Evolutionary conservation across 345 rosid species (phyloP).

Genomic region (Lumnitzera littorea): DNA sequence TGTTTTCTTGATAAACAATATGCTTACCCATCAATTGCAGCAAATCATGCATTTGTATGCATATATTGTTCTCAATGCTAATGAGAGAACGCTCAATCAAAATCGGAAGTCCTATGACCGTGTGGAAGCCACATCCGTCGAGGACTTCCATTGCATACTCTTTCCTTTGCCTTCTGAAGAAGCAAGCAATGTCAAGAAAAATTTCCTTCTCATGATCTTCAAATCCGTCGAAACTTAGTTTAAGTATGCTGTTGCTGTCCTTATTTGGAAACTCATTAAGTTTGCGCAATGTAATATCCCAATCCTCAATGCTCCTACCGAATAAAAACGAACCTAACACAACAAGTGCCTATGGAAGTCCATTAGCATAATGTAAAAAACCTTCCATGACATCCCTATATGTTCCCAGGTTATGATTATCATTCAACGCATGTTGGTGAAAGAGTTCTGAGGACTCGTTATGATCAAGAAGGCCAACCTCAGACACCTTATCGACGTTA

Average conservation of each 20-base stretch:
- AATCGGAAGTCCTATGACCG: not conserved
- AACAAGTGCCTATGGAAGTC: slow-evolving; percentile 2
- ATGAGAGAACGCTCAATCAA: not conserved
- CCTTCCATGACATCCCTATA: not conserved
- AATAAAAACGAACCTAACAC: too few species aligned
- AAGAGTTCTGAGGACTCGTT: too few species aligned
- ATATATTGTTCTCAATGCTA: fast-evolving
- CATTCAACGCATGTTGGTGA: too few species aligned
- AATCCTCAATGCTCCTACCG: too few species aligned
- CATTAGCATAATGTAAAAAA: not conserved
- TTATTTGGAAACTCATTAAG: not conserved
- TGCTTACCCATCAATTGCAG: not conserved
- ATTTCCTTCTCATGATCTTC: not conserved
- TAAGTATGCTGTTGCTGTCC: not conserved
- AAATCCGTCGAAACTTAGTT: not conserved
- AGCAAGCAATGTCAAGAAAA: slow-evolving; percentile 4
- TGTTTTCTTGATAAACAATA: not conserved
- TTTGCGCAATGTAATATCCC: not conserved
- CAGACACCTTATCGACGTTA: not conserved
- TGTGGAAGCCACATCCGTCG: not conserved
- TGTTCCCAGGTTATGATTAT: not conserved
- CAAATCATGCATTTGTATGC: not conserved
- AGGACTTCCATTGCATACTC: too few species aligned
- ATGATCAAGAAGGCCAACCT: not conserved
- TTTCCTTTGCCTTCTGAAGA: not conserved